Base-by-base conservation (phyloP, 108 stramenopile species). In the Pseudonitzschia multiseries region DNA sequence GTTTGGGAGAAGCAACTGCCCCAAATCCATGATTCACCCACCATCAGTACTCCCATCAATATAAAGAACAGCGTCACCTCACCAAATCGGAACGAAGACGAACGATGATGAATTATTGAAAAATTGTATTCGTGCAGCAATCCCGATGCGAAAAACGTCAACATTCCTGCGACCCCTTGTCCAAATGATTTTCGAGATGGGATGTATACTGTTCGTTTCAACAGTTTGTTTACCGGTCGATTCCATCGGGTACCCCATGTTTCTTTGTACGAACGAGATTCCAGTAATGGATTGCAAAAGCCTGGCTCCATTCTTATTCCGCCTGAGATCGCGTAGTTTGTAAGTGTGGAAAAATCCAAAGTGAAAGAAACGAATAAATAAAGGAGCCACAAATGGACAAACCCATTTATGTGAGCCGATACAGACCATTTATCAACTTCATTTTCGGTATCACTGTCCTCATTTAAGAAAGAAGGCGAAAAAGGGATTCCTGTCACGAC, bases 61-160 rank as follows among this genome's bases (percentile, higher is more conserved):
- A 60, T 8, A 43, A 81, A 81, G 56, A 81, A 81, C 13, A 70
- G 12, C 5, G 68, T 69, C 1, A 72, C 81, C n/a, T 68, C 43
- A 22, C 81, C 81, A 8, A 46, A 60, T 41, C 50, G 71, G 28
- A 78, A 56, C 54, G 54, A 56, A 9, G 24, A 56, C 21, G 54
- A 56, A 21, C 22, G 54, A 48, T 46, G n/a, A 53, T 81, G 77
- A 48, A 77, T 76, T 28, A 75, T 70, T 41, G 65, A 63, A 44
- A 81, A 81, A 51, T 72, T 78, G 59, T 81, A 81, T 64, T 81
- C 81, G 60, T 81, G 81, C 28, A 81, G 42, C 2, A 73, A 44
- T 17, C 81, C 81, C 27, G 81, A 81, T 20, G 32, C 72, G 26
- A 74, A 26, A 74, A 81, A 81, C 1, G 81, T 81, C 17, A 52